Base-by-base conservation (phyloP, 164 flowering plant genomes). In the Liriodendron chinense region DNA sequence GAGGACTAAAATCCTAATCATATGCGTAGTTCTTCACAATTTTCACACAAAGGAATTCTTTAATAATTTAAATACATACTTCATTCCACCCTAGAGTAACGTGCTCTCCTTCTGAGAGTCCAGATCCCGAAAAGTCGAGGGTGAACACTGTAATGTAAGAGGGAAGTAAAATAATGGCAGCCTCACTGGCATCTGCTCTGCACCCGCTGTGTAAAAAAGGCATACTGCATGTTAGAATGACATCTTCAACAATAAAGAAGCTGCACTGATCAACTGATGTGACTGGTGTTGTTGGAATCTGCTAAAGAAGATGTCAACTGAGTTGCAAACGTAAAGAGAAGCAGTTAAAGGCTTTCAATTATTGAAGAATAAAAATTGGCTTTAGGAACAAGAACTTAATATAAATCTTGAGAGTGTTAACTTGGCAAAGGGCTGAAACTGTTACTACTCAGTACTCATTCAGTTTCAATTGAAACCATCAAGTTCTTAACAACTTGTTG, bases 161-260 rank as follows among this genome's bases (percentile, higher is more conserved):
- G 25, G 97, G 99, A 71, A 96, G 89, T 84, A 96, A 87, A 73
- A 96, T 89, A 23, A 90, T 89, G 53, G 97, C 99, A 79, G 97
- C 99, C 85, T 96, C 99, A 86, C 98, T 92, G 63, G 94, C 99
- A 86, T 96, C 99, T 64, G 94, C 98, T 81, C 99, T 87, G 87
- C 97, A 96, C 18, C 99, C 98, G 85, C 99, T 96, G 95, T 53
- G 53, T 69, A 25, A 57, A 69, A 63, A 24, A 75, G 74, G 49
- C 9, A 70, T 34, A 57, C 12, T 56, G 75, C 22, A 23, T 21
- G 65, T 79, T 63, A 79, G 78, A 61, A 66, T 57, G 43, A 70
- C 47, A 34, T 65, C 28, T 28, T 50, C 25, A 66, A 71, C 20
- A 13, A 70, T 22, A 69, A 22, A 13, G 49, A 20, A 71, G 63